Percentiles rank a stretch among this genome's conserved stretches.
These are phyloP conservation scores for Terfezia boudieri DNA, from an alignment of 495 filamentous ascomycete genomes.

Conservation along the genomic window DNA sequence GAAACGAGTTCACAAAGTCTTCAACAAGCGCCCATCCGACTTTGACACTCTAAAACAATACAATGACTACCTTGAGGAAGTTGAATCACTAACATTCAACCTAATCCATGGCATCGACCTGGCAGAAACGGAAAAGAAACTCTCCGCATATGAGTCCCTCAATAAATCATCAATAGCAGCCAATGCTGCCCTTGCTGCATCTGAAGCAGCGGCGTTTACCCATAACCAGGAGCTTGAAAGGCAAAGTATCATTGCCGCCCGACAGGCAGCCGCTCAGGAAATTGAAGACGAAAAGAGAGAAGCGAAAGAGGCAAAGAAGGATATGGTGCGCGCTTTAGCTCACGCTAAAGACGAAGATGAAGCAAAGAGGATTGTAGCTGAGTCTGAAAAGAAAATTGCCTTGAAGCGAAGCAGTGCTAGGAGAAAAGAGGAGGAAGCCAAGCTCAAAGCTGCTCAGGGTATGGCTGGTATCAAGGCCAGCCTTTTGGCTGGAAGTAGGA, in stretches of 20 bases:
- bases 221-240: conserved; percentile 38
- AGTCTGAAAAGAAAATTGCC: conserved; percentile 27
- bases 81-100: conserved; percentile 77
- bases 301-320: conserved; percentile 28
- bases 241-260: conserved; percentile 28
- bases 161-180: conserved; percentile 37
- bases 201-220: conserved; percentile 31
- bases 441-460: conserved; percentile 27
- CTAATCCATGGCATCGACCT: conserved; percentile 51
- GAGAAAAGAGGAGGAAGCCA: conserved; percentile 37
- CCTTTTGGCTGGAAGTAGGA: conserved; percentile 24
- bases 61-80: conserved; percentile 86
- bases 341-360: conserved; percentile 31
- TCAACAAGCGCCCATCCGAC: conserved; percentile 77
- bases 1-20: conserved; percentile 51
- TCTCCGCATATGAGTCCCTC: conserved; percentile 42
- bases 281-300: conserved; percentile 26
- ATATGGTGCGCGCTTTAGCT: conserved; percentile 30
- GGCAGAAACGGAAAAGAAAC: conserved; percentile 42
- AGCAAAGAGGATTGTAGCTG: conserved; percentile 35
- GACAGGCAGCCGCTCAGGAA: conserved; percentile 29
- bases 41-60: conserved; percentile 60
- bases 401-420: conserved; percentile 30
- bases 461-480: conserved; percentile 29
- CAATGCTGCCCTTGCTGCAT: conserved; percentile 31